These are phyloP conservation scores for Trichodelitschia bisporula DNA, from an alignment of 495 filamentous ascomycete genomes.

Conservation along the genomic window DNA sequence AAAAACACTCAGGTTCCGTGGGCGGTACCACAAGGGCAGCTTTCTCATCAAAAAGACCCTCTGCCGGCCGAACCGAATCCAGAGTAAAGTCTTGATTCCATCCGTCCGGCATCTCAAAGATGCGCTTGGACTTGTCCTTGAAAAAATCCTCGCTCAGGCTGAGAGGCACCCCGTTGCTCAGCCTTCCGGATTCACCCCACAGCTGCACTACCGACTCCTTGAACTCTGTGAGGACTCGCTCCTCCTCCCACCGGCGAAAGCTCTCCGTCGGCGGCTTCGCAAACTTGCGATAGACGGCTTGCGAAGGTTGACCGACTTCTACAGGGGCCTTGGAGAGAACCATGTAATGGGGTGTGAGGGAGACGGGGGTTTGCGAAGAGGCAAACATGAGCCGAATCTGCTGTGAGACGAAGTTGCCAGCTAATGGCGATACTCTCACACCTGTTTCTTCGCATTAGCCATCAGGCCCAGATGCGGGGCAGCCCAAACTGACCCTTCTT, in stretches of 20 bases:
- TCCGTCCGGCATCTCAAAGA: constrained; percentile 92
- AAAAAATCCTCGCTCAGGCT: constrained; percentile 44
- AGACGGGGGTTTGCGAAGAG: constrained; percentile 48
- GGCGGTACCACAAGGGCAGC: constrained; percentile 24
- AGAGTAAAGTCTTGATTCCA: constrained; percentile 79
- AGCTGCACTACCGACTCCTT: constrained; percentile 92
- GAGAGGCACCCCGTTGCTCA: constrained; percentile 28
- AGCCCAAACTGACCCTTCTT: constrained; percentile 33
- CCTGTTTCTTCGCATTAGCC: no score
- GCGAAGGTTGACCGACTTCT: constrained; percentile 61
- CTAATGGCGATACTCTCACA: constrained; percentile 62
- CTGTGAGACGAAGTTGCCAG: constrained; percentile 67
- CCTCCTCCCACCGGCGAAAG: constrained; percentile 67
- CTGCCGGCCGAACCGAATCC: constrained; percentile 61
- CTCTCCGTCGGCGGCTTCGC: constrained; percentile 34
- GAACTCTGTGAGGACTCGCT: constrained; percentile 80
- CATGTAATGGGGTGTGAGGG: constrained; percentile 66
- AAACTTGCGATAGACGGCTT: constrained; percentile 44
- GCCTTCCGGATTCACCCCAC: constrained; percentile 62
- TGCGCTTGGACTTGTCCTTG: constrained; percentile 38
- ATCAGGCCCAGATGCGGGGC: constrained; percentile 3
- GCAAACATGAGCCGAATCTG: constrained; percentile 67
- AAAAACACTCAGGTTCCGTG: no score
- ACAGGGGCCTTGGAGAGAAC: constrained; percentile 67
- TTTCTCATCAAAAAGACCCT: constrained; percentile 71